phyloP scores from a whole-genome alignment of 2,329 filamentous ascomycete species.

The Hymenoscyphus salicellus region DNA sequence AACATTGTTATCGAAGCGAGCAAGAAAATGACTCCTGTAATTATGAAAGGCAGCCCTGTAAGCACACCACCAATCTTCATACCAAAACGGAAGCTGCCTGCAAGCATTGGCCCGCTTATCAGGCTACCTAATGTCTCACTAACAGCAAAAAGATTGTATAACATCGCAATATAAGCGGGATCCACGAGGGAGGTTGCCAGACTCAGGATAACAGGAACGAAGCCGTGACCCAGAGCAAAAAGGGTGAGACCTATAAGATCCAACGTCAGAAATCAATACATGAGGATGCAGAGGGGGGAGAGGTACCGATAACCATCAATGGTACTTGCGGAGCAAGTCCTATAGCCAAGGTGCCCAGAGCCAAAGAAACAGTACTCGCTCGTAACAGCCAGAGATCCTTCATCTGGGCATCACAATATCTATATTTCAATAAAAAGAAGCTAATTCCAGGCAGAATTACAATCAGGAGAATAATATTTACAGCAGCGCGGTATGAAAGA shows the following conservation, averaged over 20 bases:
- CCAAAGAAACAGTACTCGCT: neutral
- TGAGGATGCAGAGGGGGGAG: neutral
- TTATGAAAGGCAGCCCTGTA: no score
- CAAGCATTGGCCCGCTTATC: no score
- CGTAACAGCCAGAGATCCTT: constrained; percentile 1
- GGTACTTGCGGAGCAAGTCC: neutral
- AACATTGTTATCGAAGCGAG: no score
- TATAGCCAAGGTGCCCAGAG: neutral
- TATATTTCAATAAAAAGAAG: neutral
- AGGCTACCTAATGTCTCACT: no score
- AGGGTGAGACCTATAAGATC: neutral
- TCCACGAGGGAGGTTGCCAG: no score
- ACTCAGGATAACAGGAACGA: no score
- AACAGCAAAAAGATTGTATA: no score
- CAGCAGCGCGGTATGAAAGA: neutral
- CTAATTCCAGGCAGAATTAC: neutral
- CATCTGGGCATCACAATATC: neutral
- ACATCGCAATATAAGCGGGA: no score
- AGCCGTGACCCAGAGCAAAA: no score
- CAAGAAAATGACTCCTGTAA: no score
- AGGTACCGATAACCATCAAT: neutral
- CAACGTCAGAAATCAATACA: neutral
- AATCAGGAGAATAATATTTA: neutral
- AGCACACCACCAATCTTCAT: no score
- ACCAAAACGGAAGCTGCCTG: no score